Evolutionary conservation across 768 basidiomycete genomes (phyloP).

Genomic region (Filobasidium wieringae): DNA sequence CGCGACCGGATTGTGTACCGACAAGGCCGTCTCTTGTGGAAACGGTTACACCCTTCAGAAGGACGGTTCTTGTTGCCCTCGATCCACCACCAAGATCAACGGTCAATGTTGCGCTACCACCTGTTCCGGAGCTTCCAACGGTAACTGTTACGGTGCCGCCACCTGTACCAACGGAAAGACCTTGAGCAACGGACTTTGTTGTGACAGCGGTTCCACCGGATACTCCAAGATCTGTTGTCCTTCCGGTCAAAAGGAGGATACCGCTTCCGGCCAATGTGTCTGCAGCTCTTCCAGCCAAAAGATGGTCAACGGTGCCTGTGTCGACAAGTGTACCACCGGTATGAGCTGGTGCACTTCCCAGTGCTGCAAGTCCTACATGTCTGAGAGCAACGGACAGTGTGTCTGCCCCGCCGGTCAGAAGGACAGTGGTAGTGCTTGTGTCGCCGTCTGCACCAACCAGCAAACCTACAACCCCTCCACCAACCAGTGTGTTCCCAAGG

Average conservation of each 20-base stretch:
- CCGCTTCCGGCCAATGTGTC: slow-evolving; percentile 8
- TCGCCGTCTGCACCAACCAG: slow-evolving; percentile 4
- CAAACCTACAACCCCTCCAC: slow-evolving; percentile 16
- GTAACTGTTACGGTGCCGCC: not conserved
- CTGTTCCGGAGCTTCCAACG: slow-evolving; percentile 9
- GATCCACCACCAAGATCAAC: slow-evolving; percentile 13
- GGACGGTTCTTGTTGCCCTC: slow-evolving; percentile 27
- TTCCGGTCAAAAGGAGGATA: slow-evolving; percentile 21
- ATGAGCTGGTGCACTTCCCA: slow-evolving; percentile 9
- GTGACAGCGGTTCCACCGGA: slow-evolving; percentile 20
- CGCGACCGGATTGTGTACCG: slow-evolving; percentile 19
- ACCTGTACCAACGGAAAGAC: slow-evolving; percentile 28
- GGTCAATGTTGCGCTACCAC: slow-evolving; percentile 20
- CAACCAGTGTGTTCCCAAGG: slow-evolving; percentile 11
- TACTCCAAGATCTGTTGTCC: slow-evolving; percentile 24
- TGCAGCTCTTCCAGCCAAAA: not conserved
- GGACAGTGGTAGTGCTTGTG: slow-evolving; percentile 12
- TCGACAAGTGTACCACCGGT: slow-evolving; percentile 5
- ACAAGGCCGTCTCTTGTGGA: slow-evolving; percentile 9
- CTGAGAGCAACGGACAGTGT: slow-evolving; percentile 14
- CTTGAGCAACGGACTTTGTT: slow-evolving; percentile 24
- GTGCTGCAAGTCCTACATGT: slow-evolving; percentile 14
- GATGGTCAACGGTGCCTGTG: slow-evolving; percentile 4
- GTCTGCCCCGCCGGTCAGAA: slow-evolving; percentile 14
- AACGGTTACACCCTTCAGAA: not conserved